phyloP scores from a whole-genome alignment of 2,329 filamentous ascomycete genomes.

The Beauveria brongniartii region DNA sequence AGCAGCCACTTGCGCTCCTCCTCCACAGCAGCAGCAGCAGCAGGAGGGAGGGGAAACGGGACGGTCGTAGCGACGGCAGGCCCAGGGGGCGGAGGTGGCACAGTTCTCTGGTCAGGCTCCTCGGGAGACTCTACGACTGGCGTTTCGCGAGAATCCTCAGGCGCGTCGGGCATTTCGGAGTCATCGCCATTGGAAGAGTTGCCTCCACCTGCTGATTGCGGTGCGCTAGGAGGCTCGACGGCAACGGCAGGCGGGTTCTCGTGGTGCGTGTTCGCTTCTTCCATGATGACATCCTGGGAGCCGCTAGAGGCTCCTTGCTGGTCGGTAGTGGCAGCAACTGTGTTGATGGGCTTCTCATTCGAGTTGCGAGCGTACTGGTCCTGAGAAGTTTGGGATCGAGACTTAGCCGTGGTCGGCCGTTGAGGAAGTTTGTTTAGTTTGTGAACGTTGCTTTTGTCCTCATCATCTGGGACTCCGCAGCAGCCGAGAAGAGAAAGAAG shows the following conservation, averaged over 20 bases:
- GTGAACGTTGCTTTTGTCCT: constrained; percentile 44
- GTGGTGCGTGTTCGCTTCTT: constrained; percentile 39
- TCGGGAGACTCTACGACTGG: constrained; percentile 19
- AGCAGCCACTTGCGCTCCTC: constrained; percentile 59
- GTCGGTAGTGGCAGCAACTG: constrained; percentile 32
- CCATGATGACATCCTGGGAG: constrained; percentile 39
- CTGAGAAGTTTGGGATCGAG: constrained; percentile 43
- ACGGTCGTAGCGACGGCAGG: constrained; percentile 33
- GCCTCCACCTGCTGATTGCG: constrained; percentile 12
- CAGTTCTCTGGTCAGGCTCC: constrained; percentile 23
- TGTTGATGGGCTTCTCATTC: constrained; percentile 38
- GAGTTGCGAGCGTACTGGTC: constrained; percentile 37
- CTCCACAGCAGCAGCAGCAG: constrained; percentile 33
- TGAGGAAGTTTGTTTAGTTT: constrained; percentile 50
- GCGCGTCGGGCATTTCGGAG: constrained; percentile 58
- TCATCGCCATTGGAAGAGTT: constrained; percentile 45
- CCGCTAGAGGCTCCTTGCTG: constrained; percentile 39
- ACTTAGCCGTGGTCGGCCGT: constrained; percentile 46
- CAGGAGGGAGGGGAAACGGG: constrained; percentile 32
- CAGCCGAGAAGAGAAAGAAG: constrained; percentile 56
- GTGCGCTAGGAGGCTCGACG: constrained; percentile 35
- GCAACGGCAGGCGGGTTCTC: constrained; percentile 27
- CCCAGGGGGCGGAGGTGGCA: constrained; percentile 40
- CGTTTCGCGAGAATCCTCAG: constrained; percentile 40
- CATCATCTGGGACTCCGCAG: constrained; percentile 55